Conservation (phyloP, 2,329 filamentous ascomycete species). For the Mycosphaerelloides madeirae region DNA sequence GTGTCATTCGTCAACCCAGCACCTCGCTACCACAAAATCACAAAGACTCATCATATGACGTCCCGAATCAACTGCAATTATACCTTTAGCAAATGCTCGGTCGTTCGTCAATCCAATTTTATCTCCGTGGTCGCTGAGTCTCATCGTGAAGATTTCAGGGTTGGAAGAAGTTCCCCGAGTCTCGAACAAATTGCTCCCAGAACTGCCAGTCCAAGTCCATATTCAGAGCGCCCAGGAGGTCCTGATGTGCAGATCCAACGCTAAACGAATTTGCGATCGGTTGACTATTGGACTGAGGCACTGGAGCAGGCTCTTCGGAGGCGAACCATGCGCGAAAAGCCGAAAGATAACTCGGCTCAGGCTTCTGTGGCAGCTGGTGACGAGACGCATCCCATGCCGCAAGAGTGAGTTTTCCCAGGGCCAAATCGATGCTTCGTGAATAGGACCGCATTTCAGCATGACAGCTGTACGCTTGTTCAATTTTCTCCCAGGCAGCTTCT, state of each 20-base stretch:
- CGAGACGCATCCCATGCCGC: constrained; percentile 40
- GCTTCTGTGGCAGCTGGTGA: not conserved
- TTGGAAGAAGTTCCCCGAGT: too few relatives aligned
- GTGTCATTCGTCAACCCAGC: too few relatives aligned
- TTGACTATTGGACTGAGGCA: constrained; percentile 4
- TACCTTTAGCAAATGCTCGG: too few relatives aligned
- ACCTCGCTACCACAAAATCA: too few relatives aligned
- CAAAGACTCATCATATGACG: too few relatives aligned
- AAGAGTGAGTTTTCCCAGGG: constrained; percentile 40
- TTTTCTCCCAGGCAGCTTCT: constrained; percentile 39
- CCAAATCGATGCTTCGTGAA: constrained; percentile 40
- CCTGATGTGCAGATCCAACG: constrained; percentile 9
- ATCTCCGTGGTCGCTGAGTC: too few relatives aligned
- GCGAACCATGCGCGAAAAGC: constrained; percentile 7
- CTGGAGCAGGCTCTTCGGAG: constrained; percentile 10
- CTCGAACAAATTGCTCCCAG: constrained; percentile 10
- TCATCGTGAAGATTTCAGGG: too few relatives aligned
- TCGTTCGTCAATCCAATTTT: too few relatives aligned
- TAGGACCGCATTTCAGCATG: constrained; percentile 39
- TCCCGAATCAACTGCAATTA: too few relatives aligned
- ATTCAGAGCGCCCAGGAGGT: constrained; percentile 6
- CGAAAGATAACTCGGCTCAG: constrained; percentile 11
- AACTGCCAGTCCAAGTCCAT: constrained; percentile 17
- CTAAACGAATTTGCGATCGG: not conserved
- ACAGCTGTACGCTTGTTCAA: constrained; percentile 42